Base-by-base conservation (phyloP, 2,329 filamentous ascomycete genomes). In the Penicillium sp. region DNA sequence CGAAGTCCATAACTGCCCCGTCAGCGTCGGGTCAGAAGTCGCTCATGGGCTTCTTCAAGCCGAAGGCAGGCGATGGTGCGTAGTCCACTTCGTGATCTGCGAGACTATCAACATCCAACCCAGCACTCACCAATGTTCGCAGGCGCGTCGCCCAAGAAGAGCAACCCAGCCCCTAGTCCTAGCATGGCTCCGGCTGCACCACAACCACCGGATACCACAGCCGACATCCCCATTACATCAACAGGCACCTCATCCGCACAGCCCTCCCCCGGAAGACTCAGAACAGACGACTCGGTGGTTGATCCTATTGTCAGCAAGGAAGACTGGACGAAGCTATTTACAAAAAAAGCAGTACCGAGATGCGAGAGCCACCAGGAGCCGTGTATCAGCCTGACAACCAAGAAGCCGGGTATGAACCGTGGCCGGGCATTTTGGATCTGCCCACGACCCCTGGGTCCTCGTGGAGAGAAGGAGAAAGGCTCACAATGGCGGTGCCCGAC, bases 401-500 rank as follows among this genome's bases (percentile, higher is more conserved):
- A 92, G 74, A 97, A 97, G 66, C 78, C 89, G 0, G 93, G 93
- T 1, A 74, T 88, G 55, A 98, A 97, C 63, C 85, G 78, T 55
- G 83, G 83, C 0, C 72, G 83, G 24, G 77, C 78, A 7, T 87
- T 86, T 64, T 87, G 81, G 81, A 83, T 85, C 62, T 87, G 83
- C 63, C 67, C 80, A 66, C 72, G 92, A 77, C 93, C 93, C 3
- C 72, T 97, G 1, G 92, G 90, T 0, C 90, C 90, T 1, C 88
- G 85, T 23, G 93, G 90, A 0, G 81, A 86, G 59, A 93, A 93
- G 66, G 91, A 95, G 69, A 86, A 77, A 52, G 86, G 84, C 2
- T 90, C 89, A 0, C 79, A 93, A 65, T 96, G 91, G 89, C 82
- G 89, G 38, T 97, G 92, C 68, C 76, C 80, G 2, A 95, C 89